phyloP scores from a whole-genome alignment of 257 asterid genomes.

The Solanum raphanifolium region DNA sequence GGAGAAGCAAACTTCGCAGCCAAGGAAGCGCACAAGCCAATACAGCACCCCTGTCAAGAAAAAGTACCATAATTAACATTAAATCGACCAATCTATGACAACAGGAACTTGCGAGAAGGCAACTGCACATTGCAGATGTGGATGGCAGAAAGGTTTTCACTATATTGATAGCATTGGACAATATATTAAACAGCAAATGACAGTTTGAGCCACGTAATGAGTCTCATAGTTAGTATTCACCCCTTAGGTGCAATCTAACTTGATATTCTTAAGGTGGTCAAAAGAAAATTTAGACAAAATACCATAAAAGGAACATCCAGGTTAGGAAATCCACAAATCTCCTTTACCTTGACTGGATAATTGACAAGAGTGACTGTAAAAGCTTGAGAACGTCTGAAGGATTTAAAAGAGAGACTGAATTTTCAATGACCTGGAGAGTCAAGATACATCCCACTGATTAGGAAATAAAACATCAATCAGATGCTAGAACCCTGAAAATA shows the following conservation, averaged over 20 bases:
- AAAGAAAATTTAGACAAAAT: not conserved
- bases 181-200: not conserved
- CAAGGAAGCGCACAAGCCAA: conserved; percentile 92
- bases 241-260: not conserved
- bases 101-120: not conserved
- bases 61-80: not conserved
- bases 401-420: conserved; percentile 60
- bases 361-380: conserved; percentile 57
- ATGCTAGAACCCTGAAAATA: not conserved
- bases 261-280: not conserved
- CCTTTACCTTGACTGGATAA: conserved; percentile 58
- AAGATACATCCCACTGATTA: not conserved
- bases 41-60: conserved; percentile 69
- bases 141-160: not conserved
- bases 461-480: not conserved
- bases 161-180: not conserved
- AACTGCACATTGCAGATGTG: not conserved
- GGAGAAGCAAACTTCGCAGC: conserved; percentile 77
- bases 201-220: not conserved
- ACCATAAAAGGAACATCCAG: not conserved
- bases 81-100: not conserved
- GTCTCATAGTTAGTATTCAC: not conserved
- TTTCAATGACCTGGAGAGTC: conserved; percentile 55
- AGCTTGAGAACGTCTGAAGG: conserved; percentile 84
- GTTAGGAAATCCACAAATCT: not conserved